Evolutionary conservation across 139 green algal species (phyloP), one percentile per base, ranked within the genome.

Genomic region (Microglena sp.): DNA sequence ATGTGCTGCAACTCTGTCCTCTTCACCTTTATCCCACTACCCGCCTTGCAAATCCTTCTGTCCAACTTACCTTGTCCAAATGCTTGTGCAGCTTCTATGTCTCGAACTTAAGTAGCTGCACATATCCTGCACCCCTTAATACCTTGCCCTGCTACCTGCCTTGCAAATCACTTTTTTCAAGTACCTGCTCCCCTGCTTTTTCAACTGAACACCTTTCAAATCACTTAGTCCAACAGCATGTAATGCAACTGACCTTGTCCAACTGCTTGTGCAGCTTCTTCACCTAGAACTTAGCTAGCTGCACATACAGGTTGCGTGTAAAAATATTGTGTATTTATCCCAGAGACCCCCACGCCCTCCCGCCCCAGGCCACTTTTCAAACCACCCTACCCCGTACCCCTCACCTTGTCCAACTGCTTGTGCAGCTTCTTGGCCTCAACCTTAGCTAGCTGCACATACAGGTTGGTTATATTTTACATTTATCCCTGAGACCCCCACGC

Each of bases 381-480:
- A 18, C 22, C 50, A 59, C 18, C 50, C 28, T n/a, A 59, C 18
- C 11, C 6, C 21, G 15, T 67, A 35, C 32, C 22, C 2, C 53
- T 27, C 33, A 93, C 68, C 77, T 87, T 72, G 46, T 82, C 63
- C 11, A 89, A 71, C 64, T 95, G 89, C 26, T 64, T 72, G 65
- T 88, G 86, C 35, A 69, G 34, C 31, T 40, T n/a, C 62, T 76
- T 78, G 0, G 68, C 11, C 2, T 60, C 66, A 55, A 83, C 89
- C 50, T 77, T 84, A 11, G 84, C 82, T 0, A 43, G 46, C 0
- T 70, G 33, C 24, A 95, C 79, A 66, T 81, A 93, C 18, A 18
- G 11, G 40, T 18, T 50, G 40, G 11, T 11, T 50, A 18, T 50
- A 18, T 18, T 11, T 50, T 50, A 18, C 40, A 50, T 50, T 11